These are phyloP conservation scores for Colletotrichum neosansevieriae DNA, from an alignment of 2,329 filamentous ascomycete genomes.

Conservation along the genomic window DNA sequence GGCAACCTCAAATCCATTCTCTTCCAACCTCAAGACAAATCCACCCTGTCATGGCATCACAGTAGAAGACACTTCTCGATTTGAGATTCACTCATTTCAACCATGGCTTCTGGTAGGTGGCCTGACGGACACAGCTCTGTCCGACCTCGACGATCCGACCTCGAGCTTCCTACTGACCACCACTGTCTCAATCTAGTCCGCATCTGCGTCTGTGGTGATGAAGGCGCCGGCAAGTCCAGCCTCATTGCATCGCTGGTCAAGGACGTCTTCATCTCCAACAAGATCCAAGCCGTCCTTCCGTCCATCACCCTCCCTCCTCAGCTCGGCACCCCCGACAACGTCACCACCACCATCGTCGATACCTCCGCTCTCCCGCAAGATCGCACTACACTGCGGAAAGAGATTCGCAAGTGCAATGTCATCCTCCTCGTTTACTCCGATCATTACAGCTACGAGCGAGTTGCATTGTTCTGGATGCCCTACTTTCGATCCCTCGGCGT, in stretches of 20 bases:
- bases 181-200: constrained; percentile 68
- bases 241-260: constrained; percentile 96
- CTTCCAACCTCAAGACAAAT: not conserved
- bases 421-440: constrained; percentile 97
- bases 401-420: constrained; percentile 96
- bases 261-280: constrained; percentile 94
- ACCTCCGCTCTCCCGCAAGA: constrained; percentile 96
- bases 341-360: constrained; percentile 97
- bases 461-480: constrained; percentile 98
- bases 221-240: constrained; percentile 90
- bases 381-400: constrained; percentile 87
- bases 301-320: constrained; percentile 95
- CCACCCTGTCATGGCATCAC: constrained; percentile 33
- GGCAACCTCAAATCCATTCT: not conserved
- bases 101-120: constrained; percentile 42
- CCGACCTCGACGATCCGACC: not conserved
- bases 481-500: constrained; percentile 98
- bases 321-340: constrained; percentile 93
- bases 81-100: constrained; percentile 15
- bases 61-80: constrained; percentile 14
- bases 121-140: constrained; percentile 21
- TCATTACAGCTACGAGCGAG: constrained; percentile 98
- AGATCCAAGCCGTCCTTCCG: constrained; percentile 93
- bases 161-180: constrained; percentile 31
- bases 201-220: constrained; percentile 96